Conservation (phyloP, 208 protist species). For the Kentomonas sorsogonicus region DNA sequence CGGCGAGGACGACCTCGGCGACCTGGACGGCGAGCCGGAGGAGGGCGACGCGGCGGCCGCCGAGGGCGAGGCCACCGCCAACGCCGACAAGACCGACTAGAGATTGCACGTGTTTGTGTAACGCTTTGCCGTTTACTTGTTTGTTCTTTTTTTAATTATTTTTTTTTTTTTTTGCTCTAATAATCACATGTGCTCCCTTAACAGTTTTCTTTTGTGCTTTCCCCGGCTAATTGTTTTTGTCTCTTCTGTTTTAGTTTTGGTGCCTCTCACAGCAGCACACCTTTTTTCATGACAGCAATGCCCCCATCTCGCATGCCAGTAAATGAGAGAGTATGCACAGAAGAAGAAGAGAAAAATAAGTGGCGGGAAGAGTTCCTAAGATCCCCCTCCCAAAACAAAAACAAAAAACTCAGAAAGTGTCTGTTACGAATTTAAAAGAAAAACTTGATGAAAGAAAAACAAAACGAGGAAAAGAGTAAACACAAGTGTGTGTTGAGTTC, state of each 20-base stretch:
- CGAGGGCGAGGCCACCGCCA: background rate
- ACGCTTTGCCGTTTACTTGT: background rate
- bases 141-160: constrained; percentile 1
- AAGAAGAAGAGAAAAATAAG: background rate
- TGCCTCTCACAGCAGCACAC: too few relatives aligned
- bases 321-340: background rate
- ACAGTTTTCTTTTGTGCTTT: background rate
- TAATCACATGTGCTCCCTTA: background rate
- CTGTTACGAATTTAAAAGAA: constrained; percentile 6
- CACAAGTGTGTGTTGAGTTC: background rate
- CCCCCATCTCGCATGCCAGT: background rate
- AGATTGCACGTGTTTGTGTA: background rate
- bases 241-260: too few relatives aligned
- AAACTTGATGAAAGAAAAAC: constrained; percentile 2
- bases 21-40: constrained; percentile 26
- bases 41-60: constrained; percentile 6
- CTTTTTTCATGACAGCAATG: background rate
- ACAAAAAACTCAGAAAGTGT: constrained; percentile 5
- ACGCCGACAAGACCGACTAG: constrained; percentile 13
- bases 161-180: background rate
- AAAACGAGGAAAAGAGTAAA: constrained; percentile 8
- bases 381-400: background rate
- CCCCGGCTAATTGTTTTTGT: background rate
- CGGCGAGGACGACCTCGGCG: constrained; percentile 32
- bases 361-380: background rate